Conservation (phyloP, 2,329 filamentous ascomycete species). For the Zarea fungicola region DNA sequence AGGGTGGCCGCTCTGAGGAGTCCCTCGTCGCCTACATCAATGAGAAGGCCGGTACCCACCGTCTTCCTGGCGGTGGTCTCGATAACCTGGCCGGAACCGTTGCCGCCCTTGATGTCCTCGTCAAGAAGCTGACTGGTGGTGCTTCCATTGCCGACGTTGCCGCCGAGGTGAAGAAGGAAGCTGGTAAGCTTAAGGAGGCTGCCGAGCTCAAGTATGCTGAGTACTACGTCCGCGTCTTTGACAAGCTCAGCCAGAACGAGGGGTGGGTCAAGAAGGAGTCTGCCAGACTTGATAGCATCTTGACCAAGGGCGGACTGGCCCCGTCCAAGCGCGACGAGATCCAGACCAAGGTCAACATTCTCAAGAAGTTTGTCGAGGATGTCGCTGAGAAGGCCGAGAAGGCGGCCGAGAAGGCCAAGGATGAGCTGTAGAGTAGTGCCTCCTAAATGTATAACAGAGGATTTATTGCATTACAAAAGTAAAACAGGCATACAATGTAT, state of each 20-base stretch:
- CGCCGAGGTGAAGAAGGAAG: constrained; percentile 67
- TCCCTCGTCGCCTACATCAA: constrained; percentile 81
- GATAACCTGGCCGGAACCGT: constrained; percentile 77
- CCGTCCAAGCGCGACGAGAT: constrained; percentile 86
- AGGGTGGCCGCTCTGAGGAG: constrained; percentile 68
- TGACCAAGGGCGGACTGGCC: constrained; percentile 81
- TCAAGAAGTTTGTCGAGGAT: constrained; percentile 68
- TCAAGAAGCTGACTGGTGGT: constrained; percentile 66
- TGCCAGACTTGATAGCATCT: constrained; percentile 68
- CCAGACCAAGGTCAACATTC: constrained; percentile 78
- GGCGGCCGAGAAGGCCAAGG: constrained; percentile 48
- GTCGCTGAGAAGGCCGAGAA: constrained; percentile 43
- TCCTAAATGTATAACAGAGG: constrained; percentile 31
- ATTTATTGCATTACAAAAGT: constrained; percentile 2
- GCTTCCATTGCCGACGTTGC: constrained; percentile 57
- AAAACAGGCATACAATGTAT: neutral
- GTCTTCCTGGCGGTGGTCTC: constrained; percentile 73
- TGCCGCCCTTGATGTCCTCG: constrained; percentile 67
- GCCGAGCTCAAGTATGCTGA: constrained; percentile 72
- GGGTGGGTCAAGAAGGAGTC: constrained; percentile 83
- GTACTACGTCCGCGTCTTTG: constrained; percentile 90
- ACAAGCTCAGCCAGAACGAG: constrained; percentile 74
- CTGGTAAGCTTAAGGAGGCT: constrained; percentile 57
- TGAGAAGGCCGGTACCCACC: constrained; percentile 81
- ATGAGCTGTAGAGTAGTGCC: constrained; percentile 56